phyloP scores from a whole-genome alignment of 2,329 filamentous ascomycete species.

The Clonostachys sp. region DNA sequence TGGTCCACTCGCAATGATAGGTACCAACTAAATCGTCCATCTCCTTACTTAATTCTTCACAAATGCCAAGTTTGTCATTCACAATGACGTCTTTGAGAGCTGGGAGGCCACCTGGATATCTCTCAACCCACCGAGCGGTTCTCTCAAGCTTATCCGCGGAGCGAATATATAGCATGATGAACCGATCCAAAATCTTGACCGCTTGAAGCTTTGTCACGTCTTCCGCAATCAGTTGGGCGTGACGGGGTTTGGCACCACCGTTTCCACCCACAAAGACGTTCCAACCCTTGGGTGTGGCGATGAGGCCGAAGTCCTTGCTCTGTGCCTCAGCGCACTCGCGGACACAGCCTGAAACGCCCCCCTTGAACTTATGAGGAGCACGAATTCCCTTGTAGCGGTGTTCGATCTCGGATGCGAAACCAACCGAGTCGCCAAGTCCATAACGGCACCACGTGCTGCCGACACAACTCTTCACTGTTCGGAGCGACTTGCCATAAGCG shows the following conservation, averaged over 20 bases:
- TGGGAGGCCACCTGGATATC: slow-evolving; percentile 74
- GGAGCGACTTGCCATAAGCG: slow-evolving; percentile 82
- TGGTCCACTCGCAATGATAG: neutral
- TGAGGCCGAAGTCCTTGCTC: slow-evolving; percentile 89
- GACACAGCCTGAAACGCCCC: slow-evolving; percentile 86
- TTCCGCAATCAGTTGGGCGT: slow-evolving; percentile 79
- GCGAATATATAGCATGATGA: slow-evolving; percentile 89
- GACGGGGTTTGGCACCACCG: slow-evolving; percentile 78
- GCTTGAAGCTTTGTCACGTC: slow-evolving; percentile 82
- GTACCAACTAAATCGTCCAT: neutral
- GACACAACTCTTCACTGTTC: slow-evolving; percentile 89
- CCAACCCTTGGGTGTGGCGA: slow-evolving; percentile 88
- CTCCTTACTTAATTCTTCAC: slow-evolving; percentile 79
- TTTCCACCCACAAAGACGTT: slow-evolving; percentile 91
- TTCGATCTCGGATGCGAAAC: slow-evolving; percentile 82
- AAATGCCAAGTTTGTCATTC: slow-evolving; percentile 82
- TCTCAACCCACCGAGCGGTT: slow-evolving; percentile 84
- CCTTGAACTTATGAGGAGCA: slow-evolving; percentile 85
- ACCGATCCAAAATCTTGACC: slow-evolving; percentile 79
- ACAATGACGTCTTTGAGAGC: slow-evolving; percentile 81
- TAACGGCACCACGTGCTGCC: slow-evolving; percentile 89
- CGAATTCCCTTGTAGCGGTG: slow-evolving; percentile 90
- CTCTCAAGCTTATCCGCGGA: slow-evolving; percentile 87
- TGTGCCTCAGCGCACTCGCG: slow-evolving; percentile 89
- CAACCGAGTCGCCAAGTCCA: slow-evolving; percentile 84